These are phyloP conservation scores for Diversispora epigaea DNA, from an alignment of 192 early-diverging fungal species.

Conservation along the genomic window DNA sequence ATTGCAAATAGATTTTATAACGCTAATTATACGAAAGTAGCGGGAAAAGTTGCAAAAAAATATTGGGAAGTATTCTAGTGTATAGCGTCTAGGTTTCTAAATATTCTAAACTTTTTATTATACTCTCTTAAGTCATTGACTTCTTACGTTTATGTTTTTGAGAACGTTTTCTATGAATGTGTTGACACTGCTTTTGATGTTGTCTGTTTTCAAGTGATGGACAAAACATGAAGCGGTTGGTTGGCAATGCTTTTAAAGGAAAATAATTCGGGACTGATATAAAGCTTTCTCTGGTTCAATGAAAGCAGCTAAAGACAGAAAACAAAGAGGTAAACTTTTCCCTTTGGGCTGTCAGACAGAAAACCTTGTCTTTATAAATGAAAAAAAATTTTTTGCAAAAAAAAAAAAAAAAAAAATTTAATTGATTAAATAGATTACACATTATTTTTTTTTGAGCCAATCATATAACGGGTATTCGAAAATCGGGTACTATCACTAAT, in stretches of 20 bases:
- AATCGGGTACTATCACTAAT: too few relatives aligned
- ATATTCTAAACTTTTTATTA: not conserved
- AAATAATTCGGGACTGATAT: too few relatives aligned
- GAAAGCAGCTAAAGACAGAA: too few relatives aligned
- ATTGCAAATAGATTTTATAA: constrained; percentile 33
- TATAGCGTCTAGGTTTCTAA: not conserved
- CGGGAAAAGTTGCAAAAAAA: not conserved
- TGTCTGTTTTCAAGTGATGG: constrained; percentile 15
- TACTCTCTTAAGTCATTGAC: constrained; percentile 2
- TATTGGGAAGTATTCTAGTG: not conserved
- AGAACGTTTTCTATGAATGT: constrained; percentile 18
- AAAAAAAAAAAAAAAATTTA: too few relatives aligned
- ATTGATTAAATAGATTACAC: too few relatives aligned
- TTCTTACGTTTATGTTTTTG: constrained; percentile 25
- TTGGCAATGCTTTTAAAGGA: not conserved
- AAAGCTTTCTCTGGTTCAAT: too few relatives aligned
- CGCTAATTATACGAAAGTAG: not conserved
- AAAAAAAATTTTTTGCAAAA: too few relatives aligned
- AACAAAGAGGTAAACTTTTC: too few relatives aligned
- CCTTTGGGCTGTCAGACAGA: too few relatives aligned
- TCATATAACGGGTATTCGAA: too few relatives aligned
- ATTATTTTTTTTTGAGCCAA: too few relatives aligned
- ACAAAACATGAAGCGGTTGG: constrained; percentile 31
- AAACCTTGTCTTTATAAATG: too few relatives aligned
- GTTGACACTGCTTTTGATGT: constrained; percentile 6